phyloP scores from a whole-genome alignment of 176 grass and related monocot species.

The Raddia distichophylla region DNA sequence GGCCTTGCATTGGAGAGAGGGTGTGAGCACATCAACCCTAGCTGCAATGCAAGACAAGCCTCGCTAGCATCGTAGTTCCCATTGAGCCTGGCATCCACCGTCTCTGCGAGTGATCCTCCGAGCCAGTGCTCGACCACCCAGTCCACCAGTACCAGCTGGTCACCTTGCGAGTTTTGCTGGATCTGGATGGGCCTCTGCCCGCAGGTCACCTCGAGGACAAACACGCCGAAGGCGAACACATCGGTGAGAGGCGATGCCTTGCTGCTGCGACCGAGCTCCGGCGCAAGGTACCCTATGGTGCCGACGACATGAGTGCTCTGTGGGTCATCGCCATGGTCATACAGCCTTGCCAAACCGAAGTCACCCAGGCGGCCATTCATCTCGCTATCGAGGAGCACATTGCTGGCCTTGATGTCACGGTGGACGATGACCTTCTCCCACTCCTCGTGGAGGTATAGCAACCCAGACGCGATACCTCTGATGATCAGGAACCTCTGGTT shows the following conservation, averaged over 20 bases:
- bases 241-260: conserved; percentile 26
- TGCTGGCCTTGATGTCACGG: conserved; percentile 34
- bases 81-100: conserved; percentile 4
- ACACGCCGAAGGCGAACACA: conserved; percentile 25
- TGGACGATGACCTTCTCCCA: conserved; percentile 25
- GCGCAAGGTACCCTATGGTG: conserved; percentile 24
- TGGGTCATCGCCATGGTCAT: conserved; percentile 27
- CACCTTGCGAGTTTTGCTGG: neutral
- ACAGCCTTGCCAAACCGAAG: conserved; percentile 25
- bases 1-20: conserved; percentile 6
- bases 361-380: conserved; percentile 26
- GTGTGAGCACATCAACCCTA: conserved; percentile 22
- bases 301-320: conserved; percentile 32
- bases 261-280: neutral
- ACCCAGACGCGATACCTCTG: neutral
- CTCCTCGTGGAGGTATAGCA: conserved; percentile 32
- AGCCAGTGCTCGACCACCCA: conserved; percentile 35
- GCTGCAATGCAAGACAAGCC: neutral
- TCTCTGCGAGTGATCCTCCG: neutral
- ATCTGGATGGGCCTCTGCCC: conserved; percentile 30
- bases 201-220: conserved; percentile 32
- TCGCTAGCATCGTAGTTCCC: neutral
- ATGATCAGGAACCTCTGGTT: neutral
- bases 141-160: conserved; percentile 1
- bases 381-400: too few relatives aligned